Base-by-base conservation (phyloP, 2,329 filamentous ascomycete genomes). In the Fusarium papillatum region DNA sequence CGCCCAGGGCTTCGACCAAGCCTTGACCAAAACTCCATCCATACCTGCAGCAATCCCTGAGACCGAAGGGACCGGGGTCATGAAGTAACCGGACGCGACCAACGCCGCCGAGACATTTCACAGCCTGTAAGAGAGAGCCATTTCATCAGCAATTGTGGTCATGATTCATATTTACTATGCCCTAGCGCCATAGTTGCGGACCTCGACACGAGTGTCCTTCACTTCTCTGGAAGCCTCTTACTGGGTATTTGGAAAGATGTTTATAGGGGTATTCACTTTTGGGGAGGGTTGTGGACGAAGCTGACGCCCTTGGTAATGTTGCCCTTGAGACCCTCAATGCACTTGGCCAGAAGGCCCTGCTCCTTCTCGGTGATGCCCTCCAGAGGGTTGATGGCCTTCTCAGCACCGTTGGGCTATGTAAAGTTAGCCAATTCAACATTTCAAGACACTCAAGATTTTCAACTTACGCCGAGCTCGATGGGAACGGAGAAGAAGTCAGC, bases 401-500 rank as follows among this genome's bases (percentile, higher is more conserved):
- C 94, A 69, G 90, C 95, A 86, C 97, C 97, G 80, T 92, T 92
- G 84, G 92, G 89, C 95, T 98, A 70, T 68, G 53, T 55, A 70
- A 26, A 79, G 77, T 82, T 76, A 83, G 85, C 78, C 79, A 72
- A 81, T 78, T 62, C 59, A 55, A 57, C 61, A 67, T 62, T 69
- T 66, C 22, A 66, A 69, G 41, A 70, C 50, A 68, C 22, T 24
- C 11, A 38, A 59, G 29, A 55, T 14, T 61, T 65, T 43, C 11
- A 68, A 90, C 95, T 88, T 94, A 97, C 95, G 83, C 97, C 97
- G 79, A 99, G 95, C 88, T 98, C 95, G 79, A 98, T 92, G 73
- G 96, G 96, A 67, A 97, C 95, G 70, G 97, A 98, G 92, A 99
- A 99, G 90, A 95, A 99, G 68, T 99, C 96, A 76, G 91, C 86